A percentile compares a stretch with the other conserved stretches of the same genome.
Conservation (phyloP, 768 basidiomycete genomes). For the Phaffia australis region DNA sequence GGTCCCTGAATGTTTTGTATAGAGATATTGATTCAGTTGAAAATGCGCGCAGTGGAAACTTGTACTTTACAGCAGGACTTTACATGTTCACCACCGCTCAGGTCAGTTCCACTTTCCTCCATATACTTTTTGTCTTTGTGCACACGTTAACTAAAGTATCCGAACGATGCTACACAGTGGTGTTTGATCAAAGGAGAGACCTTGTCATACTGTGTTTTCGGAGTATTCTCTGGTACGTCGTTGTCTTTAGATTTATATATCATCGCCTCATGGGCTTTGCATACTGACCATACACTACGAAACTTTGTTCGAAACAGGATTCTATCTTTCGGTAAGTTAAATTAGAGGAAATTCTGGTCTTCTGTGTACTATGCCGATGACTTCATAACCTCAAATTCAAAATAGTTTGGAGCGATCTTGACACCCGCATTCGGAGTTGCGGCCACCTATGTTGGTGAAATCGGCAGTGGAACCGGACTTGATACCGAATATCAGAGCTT, state of each 20-base stretch:
- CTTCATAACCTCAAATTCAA: background rate
- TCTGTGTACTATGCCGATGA: background rate
- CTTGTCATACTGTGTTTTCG: background rate
- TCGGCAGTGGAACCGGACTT: background rate
- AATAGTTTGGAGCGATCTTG: background rate
- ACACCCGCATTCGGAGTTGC: slow-evolving; percentile 4
- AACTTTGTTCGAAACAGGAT: background rate
- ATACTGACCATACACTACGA: background rate
- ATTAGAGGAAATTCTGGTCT: background rate
- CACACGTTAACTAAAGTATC: too few species aligned
- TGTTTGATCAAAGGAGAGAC: slow-evolving; percentile 9
- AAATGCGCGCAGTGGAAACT: background rate
- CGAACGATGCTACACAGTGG: background rate
- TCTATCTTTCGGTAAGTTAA: background rate
- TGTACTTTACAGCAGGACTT: background rate
- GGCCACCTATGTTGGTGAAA: background rate
- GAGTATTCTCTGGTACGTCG: background rate
- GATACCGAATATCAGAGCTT: background rate
- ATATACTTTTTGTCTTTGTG: too few species aligned
- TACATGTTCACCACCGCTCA: slow-evolving; percentile 2
- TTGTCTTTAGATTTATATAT: background rate
- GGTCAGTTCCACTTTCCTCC: too few species aligned
- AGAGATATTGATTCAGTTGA: background rate
- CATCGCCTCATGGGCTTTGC: too few species aligned
- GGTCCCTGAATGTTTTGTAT: background rate